Evolutionary conservation across 2,329 filamentous ascomycete species (phyloP).

Genomic region (Colletotrichum sp.): DNA sequence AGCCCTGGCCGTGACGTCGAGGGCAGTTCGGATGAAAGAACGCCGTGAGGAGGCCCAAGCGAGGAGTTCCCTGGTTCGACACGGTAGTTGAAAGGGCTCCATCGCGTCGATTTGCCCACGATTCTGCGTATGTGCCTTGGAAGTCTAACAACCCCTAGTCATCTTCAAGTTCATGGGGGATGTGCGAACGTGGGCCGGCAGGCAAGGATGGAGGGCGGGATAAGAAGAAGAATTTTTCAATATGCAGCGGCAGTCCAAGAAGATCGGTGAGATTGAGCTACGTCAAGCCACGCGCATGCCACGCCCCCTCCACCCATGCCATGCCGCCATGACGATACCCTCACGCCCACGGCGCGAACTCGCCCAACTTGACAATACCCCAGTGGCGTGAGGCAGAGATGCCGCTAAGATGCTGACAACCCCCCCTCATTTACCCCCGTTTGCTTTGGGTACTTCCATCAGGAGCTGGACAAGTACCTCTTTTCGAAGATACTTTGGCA

Average conservation of each 20-base stretch:
- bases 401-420: background rate
- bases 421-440: background rate
- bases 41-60: background rate
- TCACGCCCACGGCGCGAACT: constrained; percentile 8
- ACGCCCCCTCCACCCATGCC: background rate
- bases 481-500: background rate
- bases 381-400: background rate
- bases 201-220: background rate
- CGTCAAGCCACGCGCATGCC: background rate
- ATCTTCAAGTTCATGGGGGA: background rate
- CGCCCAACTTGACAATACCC: background rate
- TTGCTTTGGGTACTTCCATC: background rate
- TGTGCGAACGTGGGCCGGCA: background rate
- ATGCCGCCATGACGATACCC: background rate
- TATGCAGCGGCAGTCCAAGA: background rate
- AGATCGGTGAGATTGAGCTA: background rate
- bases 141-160: background rate
- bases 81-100: background rate
- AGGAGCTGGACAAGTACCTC: background rate
- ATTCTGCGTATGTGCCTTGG: background rate
- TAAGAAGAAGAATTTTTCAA: background rate
- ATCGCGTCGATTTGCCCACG: background rate
- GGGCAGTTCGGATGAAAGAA: background rate
- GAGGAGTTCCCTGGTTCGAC: background rate
- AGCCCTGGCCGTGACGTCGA: background rate